Evolutionary conservation across 2,329 filamentous ascomycete genomes (phyloP).

Genomic region (Diaporthe longicolla): DNA sequence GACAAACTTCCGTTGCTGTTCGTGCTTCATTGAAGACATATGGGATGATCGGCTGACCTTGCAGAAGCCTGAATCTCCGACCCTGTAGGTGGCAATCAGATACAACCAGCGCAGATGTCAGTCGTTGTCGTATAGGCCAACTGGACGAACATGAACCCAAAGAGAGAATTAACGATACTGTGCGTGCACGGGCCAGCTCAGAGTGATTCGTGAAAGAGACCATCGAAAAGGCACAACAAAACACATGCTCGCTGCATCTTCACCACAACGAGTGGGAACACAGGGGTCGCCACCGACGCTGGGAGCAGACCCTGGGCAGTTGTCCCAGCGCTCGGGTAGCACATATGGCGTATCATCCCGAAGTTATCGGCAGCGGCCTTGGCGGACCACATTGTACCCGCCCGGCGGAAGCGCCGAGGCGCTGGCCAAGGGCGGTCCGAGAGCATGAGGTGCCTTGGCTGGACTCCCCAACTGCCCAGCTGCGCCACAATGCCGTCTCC

Average conservation of each 20-base stretch:
- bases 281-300: background rate
- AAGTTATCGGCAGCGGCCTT: constrained; percentile 14
- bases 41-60: too few relatives aligned
- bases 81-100: too few relatives aligned
- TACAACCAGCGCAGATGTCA: too few relatives aligned
- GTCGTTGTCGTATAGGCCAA: too few relatives aligned
- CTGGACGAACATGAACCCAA: too few relatives aligned
- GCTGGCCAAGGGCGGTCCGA: constrained; percentile 26
- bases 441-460: constrained; percentile 2
- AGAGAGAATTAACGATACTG: too few relatives aligned
- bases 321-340: background rate
- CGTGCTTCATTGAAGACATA: too few relatives aligned
- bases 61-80: too few relatives aligned
- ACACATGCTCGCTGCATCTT: background rate
- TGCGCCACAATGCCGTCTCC: background rate
- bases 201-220: too few relatives aligned
- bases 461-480: background rate
- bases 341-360: background rate
- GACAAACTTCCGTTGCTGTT: too few relatives aligned
- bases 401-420: constrained; percentile 4
- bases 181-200: too few relatives aligned
- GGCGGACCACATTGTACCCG: constrained; percentile 10
- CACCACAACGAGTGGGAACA: background rate
- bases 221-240: too few relatives aligned
- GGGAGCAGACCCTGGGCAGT: background rate